Percentiles rank a stretch among this genome's conserved stretches.
phyloP scores from a whole-genome alignment of 2,329 filamentous ascomycete genomes.

The Magnaporthiopsis rhizophila region DNA sequence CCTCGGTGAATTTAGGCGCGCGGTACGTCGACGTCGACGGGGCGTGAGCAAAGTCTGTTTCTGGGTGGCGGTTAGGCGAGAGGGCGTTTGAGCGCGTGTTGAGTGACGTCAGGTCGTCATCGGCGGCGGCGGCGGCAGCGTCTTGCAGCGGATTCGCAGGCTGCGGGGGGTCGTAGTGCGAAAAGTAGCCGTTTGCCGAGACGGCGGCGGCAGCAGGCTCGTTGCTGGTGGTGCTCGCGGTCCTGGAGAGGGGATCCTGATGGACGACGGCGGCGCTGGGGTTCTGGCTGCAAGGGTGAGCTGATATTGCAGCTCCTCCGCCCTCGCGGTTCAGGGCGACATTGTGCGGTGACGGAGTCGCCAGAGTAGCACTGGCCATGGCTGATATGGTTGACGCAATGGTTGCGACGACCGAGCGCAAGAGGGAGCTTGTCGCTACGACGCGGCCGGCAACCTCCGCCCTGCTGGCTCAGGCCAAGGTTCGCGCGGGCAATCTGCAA shows the following conservation, averaged over 20 bases:
- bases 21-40: conserved; percentile 16
- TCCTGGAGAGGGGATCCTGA: conserved; percentile 2
- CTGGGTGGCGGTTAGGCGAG: conserved; percentile 13
- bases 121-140: conserved; percentile 2
- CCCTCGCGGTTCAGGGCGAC: not conserved
- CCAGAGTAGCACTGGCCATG: conserved; percentile 2
- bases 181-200: conserved; percentile 20
- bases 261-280: not conserved
- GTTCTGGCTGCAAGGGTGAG: not conserved
- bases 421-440: not conserved
- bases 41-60: conserved; percentile 15
- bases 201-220: conserved; percentile 2
- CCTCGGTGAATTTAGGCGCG: conserved; percentile 56
- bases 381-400: conserved; percentile 7
- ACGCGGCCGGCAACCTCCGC: not conserved
- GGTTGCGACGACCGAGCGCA: not conserved
- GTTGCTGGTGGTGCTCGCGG: conserved; percentile 2
- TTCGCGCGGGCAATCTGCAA: not conserved
- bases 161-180: conserved; percentile 18
- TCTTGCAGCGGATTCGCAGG: conserved; percentile 8
- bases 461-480: not conserved
- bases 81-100: conserved; percentile 27
- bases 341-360: conserved; percentile 3
- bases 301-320: not conserved
- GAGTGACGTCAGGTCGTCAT: conserved; percentile 26